A percentile compares a stretch with the other conserved stretches of the same genome.
Conservation (phyloP, 1,284 basidiomycete species). For the Schizopora paradoxa region DNA sequence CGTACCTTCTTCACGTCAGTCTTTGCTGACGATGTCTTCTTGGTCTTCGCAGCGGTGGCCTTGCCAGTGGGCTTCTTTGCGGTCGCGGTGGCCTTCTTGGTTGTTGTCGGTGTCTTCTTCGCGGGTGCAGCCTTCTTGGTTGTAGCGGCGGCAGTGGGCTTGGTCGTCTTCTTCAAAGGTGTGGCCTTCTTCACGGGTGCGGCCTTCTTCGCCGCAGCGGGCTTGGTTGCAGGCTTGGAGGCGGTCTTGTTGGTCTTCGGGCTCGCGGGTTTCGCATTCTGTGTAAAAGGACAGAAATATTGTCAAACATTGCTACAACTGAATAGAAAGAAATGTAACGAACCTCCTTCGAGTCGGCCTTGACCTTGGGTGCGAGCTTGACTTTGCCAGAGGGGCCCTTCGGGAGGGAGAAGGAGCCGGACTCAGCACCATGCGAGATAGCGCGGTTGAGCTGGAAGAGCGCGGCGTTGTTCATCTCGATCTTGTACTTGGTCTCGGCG, state of each 20-base stretch:
- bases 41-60: conserved; percentile 21
- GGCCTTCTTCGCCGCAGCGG: conserved; percentile 13
- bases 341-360: conserved; percentile 57
- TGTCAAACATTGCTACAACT: conserved; percentile 27
- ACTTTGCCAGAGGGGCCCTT: conserved; percentile 73
- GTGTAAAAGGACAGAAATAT: conserved; percentile 31
- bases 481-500: conserved; percentile 66
- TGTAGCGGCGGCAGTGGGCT: conserved; percentile 1
- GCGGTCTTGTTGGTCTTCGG: conserved; percentile 11
- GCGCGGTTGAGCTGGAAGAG: conserved; percentile 66
- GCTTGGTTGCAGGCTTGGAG: conserved; percentile 8
- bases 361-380: conserved; percentile 54
- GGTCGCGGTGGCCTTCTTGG: conserved; percentile 33
- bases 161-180: conserved; percentile 11
- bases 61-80: conserved; percentile 29
- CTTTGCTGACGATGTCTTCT: conserved; percentile 38
- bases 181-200: conserved; percentile 4
- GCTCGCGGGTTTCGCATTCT: conserved; percentile 34
- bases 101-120: conserved; percentile 18
- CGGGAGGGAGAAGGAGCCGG: conserved; percentile 62
- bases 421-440: conserved; percentile 61
- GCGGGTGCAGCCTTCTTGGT: conserved; percentile 12
- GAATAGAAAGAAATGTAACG: conserved; percentile 2
- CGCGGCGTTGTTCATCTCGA: conserved; percentile 54
- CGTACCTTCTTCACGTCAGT: conserved; percentile 38